These are phyloP conservation scores for Poteriospumella lacustris DNA, from an alignment of 108 stramenopile species.

Conservation along the genomic window DNA sequence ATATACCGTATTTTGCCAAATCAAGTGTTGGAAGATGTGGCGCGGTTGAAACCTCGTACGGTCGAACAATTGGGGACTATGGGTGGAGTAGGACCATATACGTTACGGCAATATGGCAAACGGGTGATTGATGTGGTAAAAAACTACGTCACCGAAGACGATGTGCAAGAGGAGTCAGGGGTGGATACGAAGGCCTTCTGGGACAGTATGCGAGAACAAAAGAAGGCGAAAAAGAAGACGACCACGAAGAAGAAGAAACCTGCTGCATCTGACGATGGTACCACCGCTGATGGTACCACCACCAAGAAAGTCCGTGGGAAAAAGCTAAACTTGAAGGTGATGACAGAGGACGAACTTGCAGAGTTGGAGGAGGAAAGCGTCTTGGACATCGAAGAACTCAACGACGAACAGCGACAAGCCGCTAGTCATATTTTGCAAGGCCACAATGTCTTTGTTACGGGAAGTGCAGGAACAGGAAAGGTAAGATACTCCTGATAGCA, in stretches of 20 bases:
- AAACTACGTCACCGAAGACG: neutral
- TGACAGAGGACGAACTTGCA: neutral
- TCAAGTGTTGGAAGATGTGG: neutral
- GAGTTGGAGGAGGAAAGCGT: neutral
- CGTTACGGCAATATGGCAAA: neutral
- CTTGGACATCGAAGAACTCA: neutral
- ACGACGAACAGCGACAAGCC: neutral
- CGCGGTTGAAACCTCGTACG: neutral
- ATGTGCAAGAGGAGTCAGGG: neutral
- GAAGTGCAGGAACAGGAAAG: constrained; percentile 52
- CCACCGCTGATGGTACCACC: neutral
- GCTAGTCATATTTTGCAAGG: neutral
- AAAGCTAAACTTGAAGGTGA: neutral
- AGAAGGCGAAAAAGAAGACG: neutral
- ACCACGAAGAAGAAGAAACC: neutral
- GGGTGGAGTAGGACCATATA: neutral
- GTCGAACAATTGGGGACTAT: neutral
- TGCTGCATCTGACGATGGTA: neutral
- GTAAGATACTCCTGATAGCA: too few relatives aligned
- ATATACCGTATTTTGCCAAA: neutral
- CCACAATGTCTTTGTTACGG: constrained; percentile 47
- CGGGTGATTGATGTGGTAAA: neutral
- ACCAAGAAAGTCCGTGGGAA: neutral
- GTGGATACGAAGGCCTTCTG: neutral
- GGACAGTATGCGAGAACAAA: neutral